Percentiles rank a stretch among this genome's conserved stretches.
phyloP scores from a whole-genome alignment of 805 yeast genomes.

The Candida chilensis region DNA sequence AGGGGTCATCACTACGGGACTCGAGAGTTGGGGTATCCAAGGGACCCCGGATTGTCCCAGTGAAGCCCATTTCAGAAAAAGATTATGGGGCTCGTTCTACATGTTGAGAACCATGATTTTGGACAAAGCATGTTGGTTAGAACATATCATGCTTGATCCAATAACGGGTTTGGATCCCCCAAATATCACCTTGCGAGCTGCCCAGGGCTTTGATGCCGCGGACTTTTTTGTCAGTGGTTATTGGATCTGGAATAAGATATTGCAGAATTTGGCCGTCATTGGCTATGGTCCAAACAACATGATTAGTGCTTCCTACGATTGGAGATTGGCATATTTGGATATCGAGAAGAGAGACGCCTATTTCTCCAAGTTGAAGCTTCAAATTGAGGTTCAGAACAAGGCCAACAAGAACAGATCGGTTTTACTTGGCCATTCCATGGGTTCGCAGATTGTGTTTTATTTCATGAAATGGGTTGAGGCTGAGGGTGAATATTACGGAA shows the following conservation, averaged over 20 bases:
- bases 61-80: conserved; percentile 75
- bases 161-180: conserved; percentile 92
- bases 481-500: conserved; percentile 67
- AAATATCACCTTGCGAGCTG: conserved; percentile 71
- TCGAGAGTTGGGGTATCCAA: conserved; percentile 85
- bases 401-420: conserved; percentile 56
- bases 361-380: conserved; percentile 65
- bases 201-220: conserved; percentile 94
- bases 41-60: conserved; percentile 78
- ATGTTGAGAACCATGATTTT: conserved; percentile 89
- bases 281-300: conserved; percentile 91
- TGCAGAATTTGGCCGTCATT: conserved; percentile 90
- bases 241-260: conserved; percentile 96
- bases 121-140: conserved; percentile 90
- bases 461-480: conserved; percentile 98
- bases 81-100: conserved; percentile 95
- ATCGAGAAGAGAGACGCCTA: conserved; percentile 82
- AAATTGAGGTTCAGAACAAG: conserved; percentile 53
- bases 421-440: conserved; percentile 94
- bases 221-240: conserved; percentile 96
- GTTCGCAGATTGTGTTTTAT: conserved; percentile 80
- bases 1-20: conserved; percentile 91
- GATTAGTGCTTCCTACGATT: conserved; percentile 90
- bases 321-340: conserved; percentile 90
- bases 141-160: conserved; percentile 82